These are phyloP conservation scores for Kuraishia cidri DNA, from an alignment of 805 yeast genomes.

Conservation along the genomic window DNA sequence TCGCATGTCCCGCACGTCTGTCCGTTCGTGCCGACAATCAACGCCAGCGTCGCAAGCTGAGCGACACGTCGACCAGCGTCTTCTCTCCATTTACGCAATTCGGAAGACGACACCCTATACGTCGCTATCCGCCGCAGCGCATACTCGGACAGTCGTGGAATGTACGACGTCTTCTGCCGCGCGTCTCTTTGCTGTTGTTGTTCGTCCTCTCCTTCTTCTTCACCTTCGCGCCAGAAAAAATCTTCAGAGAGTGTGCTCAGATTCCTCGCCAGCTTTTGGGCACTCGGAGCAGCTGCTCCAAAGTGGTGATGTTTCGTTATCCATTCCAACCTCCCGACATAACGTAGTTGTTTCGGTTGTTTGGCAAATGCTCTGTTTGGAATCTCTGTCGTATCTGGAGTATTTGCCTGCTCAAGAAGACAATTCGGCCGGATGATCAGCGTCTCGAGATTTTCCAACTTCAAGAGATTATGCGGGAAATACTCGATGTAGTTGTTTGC, in stretches of 20 bases:
- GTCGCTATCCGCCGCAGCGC: conserved; percentile 38
- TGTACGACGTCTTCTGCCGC: conserved; percentile 12
- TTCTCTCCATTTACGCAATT: conserved; percentile 43
- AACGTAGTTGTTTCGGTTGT: conserved; percentile 8
- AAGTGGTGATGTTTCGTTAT: conserved; percentile 13
- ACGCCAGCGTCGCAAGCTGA: conserved; percentile 35
- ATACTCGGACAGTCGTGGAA: conserved; percentile 38
- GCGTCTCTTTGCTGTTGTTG: conserved; percentile 9
- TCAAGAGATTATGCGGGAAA: conserved; percentile 45
- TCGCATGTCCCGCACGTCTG: conserved; percentile 48
- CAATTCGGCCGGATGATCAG: conserved; percentile 53
- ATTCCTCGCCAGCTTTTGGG: conserved; percentile 17
- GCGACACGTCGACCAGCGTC: conserved; percentile 36
- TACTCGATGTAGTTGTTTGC: conserved; percentile 40
- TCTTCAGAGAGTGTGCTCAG: conserved; percentile 17
- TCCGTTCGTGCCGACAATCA: conserved; percentile 39
- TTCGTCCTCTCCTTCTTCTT: no score
- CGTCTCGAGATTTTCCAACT: conserved; percentile 28
- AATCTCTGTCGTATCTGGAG: no score
- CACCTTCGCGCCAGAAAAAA: conserved; percentile 9
- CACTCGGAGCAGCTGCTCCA: conserved; percentile 10
- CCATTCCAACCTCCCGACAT: conserved; percentile 19
- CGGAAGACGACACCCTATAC: conserved; percentile 46
- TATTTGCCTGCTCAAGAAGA: no score
- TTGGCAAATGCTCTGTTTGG: no score